Evolutionary conservation across 208 protist species (phyloP).

Genomic region (Leishmania aethiopica): DNA sequence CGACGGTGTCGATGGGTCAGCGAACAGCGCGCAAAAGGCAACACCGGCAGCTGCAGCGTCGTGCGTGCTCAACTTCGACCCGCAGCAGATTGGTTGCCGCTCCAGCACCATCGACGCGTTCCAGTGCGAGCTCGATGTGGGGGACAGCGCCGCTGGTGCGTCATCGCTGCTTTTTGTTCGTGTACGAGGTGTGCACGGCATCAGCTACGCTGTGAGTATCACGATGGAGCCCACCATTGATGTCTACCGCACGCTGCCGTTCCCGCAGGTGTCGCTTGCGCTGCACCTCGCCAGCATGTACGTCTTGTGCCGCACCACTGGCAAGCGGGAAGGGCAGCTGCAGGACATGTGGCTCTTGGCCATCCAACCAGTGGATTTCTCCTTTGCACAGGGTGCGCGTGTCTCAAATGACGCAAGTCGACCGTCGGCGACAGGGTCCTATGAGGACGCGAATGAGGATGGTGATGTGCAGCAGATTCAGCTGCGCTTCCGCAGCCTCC

Average conservation of each 20-base stretch:
- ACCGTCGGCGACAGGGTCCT: neutral
- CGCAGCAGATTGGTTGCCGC: constrained; percentile 28
- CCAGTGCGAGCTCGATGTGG: constrained; percentile 35
- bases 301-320: constrained; percentile 37
- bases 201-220: constrained; percentile 80
- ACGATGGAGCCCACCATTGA: constrained; percentile 69
- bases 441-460: constrained; percentile 15
- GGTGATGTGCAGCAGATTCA: constrained; percentile 64
- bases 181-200: constrained; percentile 57
- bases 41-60: neutral
- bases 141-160: constrained; percentile 11
- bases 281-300: constrained; percentile 59
- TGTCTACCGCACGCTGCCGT: constrained; percentile 58
- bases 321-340: constrained; percentile 6
- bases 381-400: constrained; percentile 41
- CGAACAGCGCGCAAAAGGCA: neutral
- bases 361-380: constrained; percentile 45
- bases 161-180: constrained; percentile 69
- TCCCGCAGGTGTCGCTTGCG: constrained; percentile 61
- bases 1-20: neutral
- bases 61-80: constrained; percentile 66
- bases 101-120: constrained; percentile 16
- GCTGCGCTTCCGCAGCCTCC: constrained; percentile 43
- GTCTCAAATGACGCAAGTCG: neutral
- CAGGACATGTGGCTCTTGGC: constrained; percentile 49